Base-by-base conservation (phyloP, 495 filamentous ascomycete species). In the Aspergillus sclerotioniger region DNA sequence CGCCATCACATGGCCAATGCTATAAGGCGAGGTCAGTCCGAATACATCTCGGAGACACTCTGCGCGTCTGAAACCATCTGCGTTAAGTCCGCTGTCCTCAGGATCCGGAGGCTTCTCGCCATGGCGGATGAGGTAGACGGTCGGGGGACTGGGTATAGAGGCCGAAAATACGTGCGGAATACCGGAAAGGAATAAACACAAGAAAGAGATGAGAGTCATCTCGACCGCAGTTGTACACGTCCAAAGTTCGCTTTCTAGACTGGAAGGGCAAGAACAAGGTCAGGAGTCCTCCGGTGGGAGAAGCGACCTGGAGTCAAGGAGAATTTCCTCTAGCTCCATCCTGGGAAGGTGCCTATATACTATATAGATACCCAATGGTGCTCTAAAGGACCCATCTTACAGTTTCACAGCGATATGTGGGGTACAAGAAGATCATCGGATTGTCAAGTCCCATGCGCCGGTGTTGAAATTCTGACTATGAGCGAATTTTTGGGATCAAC, bases 121-220 rank as follows among this genome's bases (percentile, higher is more conserved):
- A 58, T 83, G 80, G 33, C 80, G 77, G 56, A 83, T 81, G n/a
- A 83, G 60, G 60, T 81, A 83, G 37, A 82, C 64, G 3, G 62
- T 72, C 12, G 73, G 67, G 15, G 17, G 13, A 8, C 12, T 10
- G 12, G 47, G 47, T 9, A 28, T 25, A 25, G 47, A 10, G 8
- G 47, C 19, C 28, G 46, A 15, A 25, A 50, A 16, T 12, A 25
- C 37, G 1, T 41, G 37, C 13, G 37, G 37, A n/a, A 41, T 3
- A 9, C 37, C n/a, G 37, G n/a, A 41, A n/a, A 41, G n/a, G 12
- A 41, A n/a, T 12, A 41, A n/a, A 41, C 37, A 41, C 37, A 41
- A n/a, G 37, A 41, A 15, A 13, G 13, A 2, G n/a, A 41, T 12
- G 13, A 41, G 12, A 12, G 6, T 12, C 37, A 41, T 41, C 5